Evolutionary conservation across 2,329 filamentous ascomycete genomes (phyloP).

Genomic region (Xylariaceae sp.): DNA sequence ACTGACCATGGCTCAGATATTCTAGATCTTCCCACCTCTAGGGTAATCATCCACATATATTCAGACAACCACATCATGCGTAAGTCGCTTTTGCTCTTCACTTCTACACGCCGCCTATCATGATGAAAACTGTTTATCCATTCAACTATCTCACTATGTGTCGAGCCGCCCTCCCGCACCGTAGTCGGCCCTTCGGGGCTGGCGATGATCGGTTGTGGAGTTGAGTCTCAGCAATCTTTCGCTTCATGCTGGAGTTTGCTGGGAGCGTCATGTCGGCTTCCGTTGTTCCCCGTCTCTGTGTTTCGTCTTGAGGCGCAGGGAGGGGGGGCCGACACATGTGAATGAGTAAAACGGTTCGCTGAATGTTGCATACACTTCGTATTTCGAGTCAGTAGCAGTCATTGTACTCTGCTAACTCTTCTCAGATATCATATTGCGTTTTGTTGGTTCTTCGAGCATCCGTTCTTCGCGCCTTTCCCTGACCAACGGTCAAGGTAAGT

Average conservation of each 20-base stretch:
- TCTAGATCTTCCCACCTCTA: neutral
- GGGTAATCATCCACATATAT: too few species aligned
- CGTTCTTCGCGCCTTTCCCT: too few species aligned
- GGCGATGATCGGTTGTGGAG: constrained; percentile 73
- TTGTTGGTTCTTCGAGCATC: too few species aligned
- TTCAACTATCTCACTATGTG: constrained; percentile 62
- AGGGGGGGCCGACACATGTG: constrained; percentile 52
- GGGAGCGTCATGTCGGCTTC: constrained; percentile 54
- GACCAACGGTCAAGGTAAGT: too few species aligned
- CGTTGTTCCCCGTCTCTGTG: constrained; percentile 42
- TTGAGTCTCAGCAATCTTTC: constrained; percentile 37
- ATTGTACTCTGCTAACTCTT: constrained; percentile 15
- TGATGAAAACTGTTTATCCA: constrained; percentile 68
- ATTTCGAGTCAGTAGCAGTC: neutral
- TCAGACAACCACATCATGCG: neutral
- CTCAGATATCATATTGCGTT: too few species aligned
- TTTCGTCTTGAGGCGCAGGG: constrained; percentile 53
- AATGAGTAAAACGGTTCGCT: constrained; percentile 69
- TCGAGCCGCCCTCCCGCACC: constrained; percentile 72
- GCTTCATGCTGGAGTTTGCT: constrained; percentile 26
- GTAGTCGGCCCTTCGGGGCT: constrained; percentile 42
- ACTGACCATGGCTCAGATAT: constrained; percentile 10
- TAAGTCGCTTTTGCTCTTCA: constrained; percentile 3
- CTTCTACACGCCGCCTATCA: constrained; percentile 16
- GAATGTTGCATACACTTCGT: constrained; percentile 30